phyloP scores from a whole-genome alignment of 164 flowering plant species.

The Dillenia turbinata region DNA sequence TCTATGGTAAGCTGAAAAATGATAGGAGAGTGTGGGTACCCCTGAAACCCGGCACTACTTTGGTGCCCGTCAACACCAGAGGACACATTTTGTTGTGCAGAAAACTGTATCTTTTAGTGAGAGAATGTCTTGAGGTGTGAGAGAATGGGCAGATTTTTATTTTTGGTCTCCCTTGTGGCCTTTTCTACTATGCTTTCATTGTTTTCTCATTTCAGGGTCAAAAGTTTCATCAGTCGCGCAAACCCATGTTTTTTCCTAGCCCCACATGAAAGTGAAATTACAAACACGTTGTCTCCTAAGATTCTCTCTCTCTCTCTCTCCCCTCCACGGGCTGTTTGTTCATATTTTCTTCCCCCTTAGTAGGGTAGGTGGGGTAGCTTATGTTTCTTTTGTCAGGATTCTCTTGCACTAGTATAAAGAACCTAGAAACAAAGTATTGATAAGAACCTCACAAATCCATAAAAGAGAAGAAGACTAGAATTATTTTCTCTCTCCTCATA shows the following conservation, averaged over 20 bases:
- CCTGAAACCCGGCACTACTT: no score
- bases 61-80: no score
- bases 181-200: no score
- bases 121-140: no score
- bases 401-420: constrained; percentile 17
- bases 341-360: background rate
- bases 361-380: no score
- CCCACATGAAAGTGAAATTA: constrained; percentile 44
- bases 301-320: constrained; percentile 21
- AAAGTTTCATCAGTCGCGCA: constrained; percentile 30
- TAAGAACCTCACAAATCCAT: constrained; percentile 16
- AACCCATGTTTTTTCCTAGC: constrained; percentile 14
- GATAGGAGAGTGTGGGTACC: no score
- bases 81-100: no score
- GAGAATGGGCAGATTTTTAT: no score
- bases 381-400: constrained; percentile 38
- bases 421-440: constrained; percentile 15
- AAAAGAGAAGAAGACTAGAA: constrained; percentile 11
- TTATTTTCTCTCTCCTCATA: constrained; percentile 2
- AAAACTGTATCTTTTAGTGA: no score
- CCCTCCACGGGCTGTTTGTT: constrained; percentile 12
- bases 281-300: constrained; percentile 34
- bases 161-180: no score
- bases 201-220: constrained; percentile 12
- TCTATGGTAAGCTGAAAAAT: no score